Conservation (phyloP, 768 basidiomycete genomes). For the Piloderma croceum region DNA sequence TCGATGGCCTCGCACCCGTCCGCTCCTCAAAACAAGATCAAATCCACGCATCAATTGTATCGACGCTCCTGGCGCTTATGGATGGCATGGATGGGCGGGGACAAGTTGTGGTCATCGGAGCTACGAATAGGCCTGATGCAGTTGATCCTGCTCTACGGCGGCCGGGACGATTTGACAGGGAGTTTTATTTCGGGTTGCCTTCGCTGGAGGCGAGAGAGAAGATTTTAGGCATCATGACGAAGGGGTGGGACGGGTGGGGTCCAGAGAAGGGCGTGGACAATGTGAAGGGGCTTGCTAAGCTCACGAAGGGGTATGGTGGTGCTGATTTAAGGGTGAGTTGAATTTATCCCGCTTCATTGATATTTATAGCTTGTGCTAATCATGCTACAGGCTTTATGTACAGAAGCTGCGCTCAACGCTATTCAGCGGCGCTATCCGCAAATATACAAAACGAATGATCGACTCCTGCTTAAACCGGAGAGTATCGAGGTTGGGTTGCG, state of each 20-base stretch:
- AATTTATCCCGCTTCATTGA: constrained; percentile 1
- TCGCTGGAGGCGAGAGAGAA: constrained; percentile 77
- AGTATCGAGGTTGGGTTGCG: constrained; percentile 77
- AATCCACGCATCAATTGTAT: constrained; percentile 96
- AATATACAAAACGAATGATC: constrained; percentile 88
- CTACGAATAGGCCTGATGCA: constrained; percentile 96
- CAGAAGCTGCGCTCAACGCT: constrained; percentile 94
- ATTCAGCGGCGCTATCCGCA: constrained; percentile 96
- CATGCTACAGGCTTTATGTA: constrained; percentile 73
- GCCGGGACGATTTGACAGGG: constrained; percentile 93
- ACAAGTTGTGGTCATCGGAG: constrained; percentile 96
- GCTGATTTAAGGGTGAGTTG: constrained; percentile 85
- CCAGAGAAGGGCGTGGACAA: constrained; percentile 43
- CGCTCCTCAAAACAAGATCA: constrained; percentile 99
- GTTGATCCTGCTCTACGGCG: constrained; percentile 92
- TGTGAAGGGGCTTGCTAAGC: constrained; percentile 65
- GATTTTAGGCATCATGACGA: constrained; percentile 88
- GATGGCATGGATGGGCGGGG: constrained; percentile 99
- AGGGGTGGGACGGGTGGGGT: constrained; percentile 82
- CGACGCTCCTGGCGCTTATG: constrained; percentile 93
- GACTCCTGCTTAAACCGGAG: constrained; percentile 79
- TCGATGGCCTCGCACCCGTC: constrained; percentile 96
- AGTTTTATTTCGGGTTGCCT: constrained; percentile 96
- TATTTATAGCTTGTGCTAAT: constrained; percentile 7
- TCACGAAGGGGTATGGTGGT: constrained; percentile 97